Evolutionary conservation across 306 rosid species (phyloP).

Genomic region (Cicer chorassanicum): DNA sequence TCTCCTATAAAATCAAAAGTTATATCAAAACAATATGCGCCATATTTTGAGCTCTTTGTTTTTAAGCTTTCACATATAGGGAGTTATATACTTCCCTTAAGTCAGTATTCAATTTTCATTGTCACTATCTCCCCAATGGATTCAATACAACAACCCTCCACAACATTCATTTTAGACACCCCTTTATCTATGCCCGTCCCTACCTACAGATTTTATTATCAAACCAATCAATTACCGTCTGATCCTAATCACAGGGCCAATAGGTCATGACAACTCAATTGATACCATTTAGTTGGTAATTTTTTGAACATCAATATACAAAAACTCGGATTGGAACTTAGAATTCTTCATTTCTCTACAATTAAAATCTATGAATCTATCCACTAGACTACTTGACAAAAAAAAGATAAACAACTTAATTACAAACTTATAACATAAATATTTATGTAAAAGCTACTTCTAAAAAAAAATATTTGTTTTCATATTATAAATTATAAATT

Average conservation of each 20-base stretch:
- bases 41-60: conserved; percentile 9
- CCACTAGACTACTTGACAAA: no score
- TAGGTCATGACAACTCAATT: neutral
- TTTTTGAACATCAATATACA: no score
- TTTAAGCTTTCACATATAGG: conserved; percentile 20
- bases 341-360: no score
- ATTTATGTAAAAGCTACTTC: no score
- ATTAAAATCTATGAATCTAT: no score
- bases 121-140: neutral
- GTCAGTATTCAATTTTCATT: conserved; percentile 17
- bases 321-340: no score
- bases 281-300: no score
- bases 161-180: conserved; percentile 50
- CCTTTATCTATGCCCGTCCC: conserved; percentile 26
- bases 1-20: conserved; percentile 14
- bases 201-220: neutral
- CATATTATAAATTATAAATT: no score
- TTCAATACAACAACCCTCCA: conserved; percentile 27
- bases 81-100: conserved; percentile 15
- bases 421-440: no score
- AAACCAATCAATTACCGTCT: conserved; percentile 13
- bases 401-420: no score
- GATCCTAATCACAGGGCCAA: conserved; percentile 32
- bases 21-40: conserved; percentile 11
- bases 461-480: no score